Conservation (phyloP, 169 alveolate genomes). For the Plasmodium ovale region DNA sequence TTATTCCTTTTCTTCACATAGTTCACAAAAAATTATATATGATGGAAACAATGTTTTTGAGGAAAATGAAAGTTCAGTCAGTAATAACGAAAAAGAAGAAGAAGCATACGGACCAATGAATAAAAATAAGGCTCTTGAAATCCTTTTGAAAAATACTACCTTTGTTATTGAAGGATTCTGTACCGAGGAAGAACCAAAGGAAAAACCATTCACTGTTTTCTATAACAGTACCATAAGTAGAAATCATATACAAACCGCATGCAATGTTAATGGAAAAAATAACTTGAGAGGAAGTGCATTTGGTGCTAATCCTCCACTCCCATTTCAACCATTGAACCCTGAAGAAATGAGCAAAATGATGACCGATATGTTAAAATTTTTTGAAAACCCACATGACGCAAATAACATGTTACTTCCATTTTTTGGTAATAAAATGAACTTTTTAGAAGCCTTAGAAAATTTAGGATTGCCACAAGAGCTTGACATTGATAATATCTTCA, state of each 20-base stretch:
- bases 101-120: background rate
- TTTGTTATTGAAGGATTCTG: conserved; percentile 22
- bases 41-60: background rate
- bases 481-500: conserved; percentile 1
- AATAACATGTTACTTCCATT: background rate
- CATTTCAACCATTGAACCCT: background rate
- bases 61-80: background rate
- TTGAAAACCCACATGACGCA: conserved; percentile 14
- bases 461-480: conserved; percentile 16
- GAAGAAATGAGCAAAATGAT: conserved; percentile 23
- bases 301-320: too few relatives aligned
- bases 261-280: conserved; percentile 1
- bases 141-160: conserved; percentile 7
- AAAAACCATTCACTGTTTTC: background rate
- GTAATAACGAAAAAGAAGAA: background rate
- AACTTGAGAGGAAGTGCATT: background rate
- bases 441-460: background rate
- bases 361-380: conserved; percentile 18
- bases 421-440: background rate
- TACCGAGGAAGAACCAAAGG: conserved; percentile 1
- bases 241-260: conserved; percentile 1
- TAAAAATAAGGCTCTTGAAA: conserved; percentile 16
- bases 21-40: background rate
- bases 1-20: conserved; percentile 12
- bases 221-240: conserved; percentile 1